A percentile compares a stretch with the other conserved stretches of the same genome.
Evolutionary conservation across 495 filamentous ascomycete species (phyloP).

Genomic region (Penicillium daleae): DNA sequence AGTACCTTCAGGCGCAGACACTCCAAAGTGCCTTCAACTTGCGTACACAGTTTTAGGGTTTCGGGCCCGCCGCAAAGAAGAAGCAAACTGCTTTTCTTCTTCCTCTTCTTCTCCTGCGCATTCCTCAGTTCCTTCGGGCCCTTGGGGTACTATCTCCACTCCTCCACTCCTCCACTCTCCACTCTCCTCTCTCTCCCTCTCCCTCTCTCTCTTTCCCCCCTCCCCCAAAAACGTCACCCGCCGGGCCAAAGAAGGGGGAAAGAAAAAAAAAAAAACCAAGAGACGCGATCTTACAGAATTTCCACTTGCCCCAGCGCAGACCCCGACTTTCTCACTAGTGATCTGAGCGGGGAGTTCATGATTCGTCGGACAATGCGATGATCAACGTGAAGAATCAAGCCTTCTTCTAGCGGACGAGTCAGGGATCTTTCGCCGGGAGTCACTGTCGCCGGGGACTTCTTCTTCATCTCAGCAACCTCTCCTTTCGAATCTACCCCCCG

Average conservation of each 20-base stretch:
- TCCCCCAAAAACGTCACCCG: background rate
- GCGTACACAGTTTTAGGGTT: background rate
- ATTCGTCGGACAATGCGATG: slow-evolving; percentile 13
- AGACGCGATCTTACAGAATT: background rate
- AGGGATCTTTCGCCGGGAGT: background rate
- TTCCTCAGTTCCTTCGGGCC: background rate
- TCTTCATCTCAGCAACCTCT: background rate
- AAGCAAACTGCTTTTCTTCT: background rate
- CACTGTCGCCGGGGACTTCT: background rate
- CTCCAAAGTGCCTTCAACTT: no score
- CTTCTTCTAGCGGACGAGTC: background rate
- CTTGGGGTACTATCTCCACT: slow-evolving; percentile 2
- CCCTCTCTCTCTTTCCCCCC: background rate
- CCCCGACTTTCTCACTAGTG: slow-evolving; percentile 21
- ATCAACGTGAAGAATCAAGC: slow-evolving; percentile 23
- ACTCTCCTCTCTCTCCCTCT: no score
- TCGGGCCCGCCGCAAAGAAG: slow-evolving; percentile 1
- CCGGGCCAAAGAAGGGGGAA: background rate
- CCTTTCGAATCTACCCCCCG: slow-evolving; percentile 20
- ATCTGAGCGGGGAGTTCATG: slow-evolving; percentile 19
- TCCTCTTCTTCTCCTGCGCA: background rate
- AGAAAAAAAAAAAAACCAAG: background rate
- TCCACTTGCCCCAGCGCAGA: slow-evolving; percentile 8
- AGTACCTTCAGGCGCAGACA: background rate
- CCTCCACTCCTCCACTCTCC: background rate